phyloP scores from a whole-genome alignment of 306 rosid species.

The Potentilla sterilis region DNA sequence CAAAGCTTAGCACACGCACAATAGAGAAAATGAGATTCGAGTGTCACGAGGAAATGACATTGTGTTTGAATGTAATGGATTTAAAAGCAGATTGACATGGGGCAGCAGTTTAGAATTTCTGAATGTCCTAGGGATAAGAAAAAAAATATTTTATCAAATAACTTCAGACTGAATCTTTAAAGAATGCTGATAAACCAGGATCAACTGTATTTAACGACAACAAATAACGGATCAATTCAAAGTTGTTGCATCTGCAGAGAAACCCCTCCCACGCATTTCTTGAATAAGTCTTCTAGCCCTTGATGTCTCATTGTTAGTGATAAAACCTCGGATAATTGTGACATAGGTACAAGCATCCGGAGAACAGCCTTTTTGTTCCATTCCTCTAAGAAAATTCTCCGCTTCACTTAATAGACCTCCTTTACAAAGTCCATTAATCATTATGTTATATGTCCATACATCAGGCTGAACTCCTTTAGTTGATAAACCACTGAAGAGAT shows the following conservation, averaged over 20 bases:
- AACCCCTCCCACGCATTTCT: neutral
- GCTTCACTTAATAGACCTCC: neutral
- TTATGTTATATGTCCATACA: neutral
- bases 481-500: neutral
- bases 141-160: neutral
- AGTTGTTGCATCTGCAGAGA: neutral
- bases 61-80: no score
- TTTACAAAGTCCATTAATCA: neutral
- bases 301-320: neutral
- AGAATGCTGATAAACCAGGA: neutral
- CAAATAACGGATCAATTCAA: neutral
- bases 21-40: no score
- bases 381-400: neutral
- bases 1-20: no score
- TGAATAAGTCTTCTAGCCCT: neutral
- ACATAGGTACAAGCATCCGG: neutral
- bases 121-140: neutral
- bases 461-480: neutral
- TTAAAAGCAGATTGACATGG: no score
- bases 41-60: no score
- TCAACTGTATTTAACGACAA: neutral
- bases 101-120: neutral
- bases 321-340: neutral
- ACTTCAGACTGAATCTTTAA: neutral
- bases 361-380: neutral